Evolutionary conservation across 768 basidiomycete genomes (phyloP).

Genomic region (Tricholoma saponaceum): DNA sequence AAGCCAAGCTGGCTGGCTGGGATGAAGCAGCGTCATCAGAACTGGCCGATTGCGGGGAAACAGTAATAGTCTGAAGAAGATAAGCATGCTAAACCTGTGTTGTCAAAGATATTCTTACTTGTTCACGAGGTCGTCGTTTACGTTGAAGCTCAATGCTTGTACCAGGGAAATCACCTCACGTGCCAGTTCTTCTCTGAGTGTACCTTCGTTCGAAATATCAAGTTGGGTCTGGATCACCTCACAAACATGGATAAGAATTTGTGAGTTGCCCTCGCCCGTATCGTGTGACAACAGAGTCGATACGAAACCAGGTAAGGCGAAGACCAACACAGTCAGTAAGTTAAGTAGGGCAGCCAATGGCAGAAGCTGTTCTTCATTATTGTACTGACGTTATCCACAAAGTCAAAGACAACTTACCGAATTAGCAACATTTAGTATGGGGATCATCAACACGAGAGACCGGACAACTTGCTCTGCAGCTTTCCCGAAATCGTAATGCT

Average conservation of each 20-base stretch:
- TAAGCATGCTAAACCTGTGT: not conserved
- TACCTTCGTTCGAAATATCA: slow-evolving; percentile 24
- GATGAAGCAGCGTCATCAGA: slow-evolving; percentile 44
- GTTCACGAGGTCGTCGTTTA: slow-evolving; percentile 37
- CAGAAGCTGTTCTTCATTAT: slow-evolving; percentile 31
- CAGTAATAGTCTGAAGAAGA: slow-evolving; percentile 9
- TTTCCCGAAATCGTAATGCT: slow-evolving; percentile 28
- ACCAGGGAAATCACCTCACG: slow-evolving; percentile 43
- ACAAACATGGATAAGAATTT: slow-evolving; percentile 37
- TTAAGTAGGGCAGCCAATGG: slow-evolving; percentile 49
- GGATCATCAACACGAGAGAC: slow-evolving; percentile 37
- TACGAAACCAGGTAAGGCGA: slow-evolving; percentile 46
- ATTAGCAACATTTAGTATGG: slow-evolving; percentile 29
- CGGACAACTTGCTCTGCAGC: slow-evolving; percentile 26
- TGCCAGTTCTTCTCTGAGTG: slow-evolving; percentile 30
- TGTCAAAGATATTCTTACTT: slow-evolving; percentile 23
- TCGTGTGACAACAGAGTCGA: slow-evolving; percentile 29
- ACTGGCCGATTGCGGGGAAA: slow-evolving; percentile 40
- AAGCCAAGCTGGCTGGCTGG: slow-evolving; percentile 48
- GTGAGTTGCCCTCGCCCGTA: slow-evolving; percentile 22
- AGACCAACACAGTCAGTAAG: slow-evolving; percentile 43
- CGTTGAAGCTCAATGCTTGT: slow-evolving; percentile 49
- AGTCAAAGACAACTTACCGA: slow-evolving; percentile 33
- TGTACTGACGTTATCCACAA: slow-evolving; percentile 4
- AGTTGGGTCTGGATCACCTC: slow-evolving; percentile 39